Evolutionary conservation across 139 green algal species (phyloP), one percentile per base, ranked within the genome.

Genomic region (Tetradesmus obliquus): DNA sequence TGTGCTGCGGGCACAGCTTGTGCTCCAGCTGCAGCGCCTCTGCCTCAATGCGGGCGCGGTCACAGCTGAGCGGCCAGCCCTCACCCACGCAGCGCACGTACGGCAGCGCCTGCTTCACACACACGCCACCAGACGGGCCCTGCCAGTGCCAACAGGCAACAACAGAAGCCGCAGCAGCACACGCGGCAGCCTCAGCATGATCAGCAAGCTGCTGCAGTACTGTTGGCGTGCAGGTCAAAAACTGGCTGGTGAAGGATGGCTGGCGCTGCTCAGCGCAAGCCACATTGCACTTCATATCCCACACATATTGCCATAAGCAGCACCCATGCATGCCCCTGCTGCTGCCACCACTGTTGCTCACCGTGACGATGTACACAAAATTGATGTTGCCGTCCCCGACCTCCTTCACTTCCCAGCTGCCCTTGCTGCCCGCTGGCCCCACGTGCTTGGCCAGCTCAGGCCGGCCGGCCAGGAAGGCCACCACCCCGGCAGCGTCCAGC

Each of bases 371-470:
- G 94, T 97, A 99, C 69, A 99, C 98, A 93, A 98, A 99, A 94
- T 99, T 99, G 93, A 99, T 98, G 96, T 99, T 99, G 87, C 98
- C 98, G 91, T 99, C 98, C 1, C 97, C 98, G 2, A 99, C 96
- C 93, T 99, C 90, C 15, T 80, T 55, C 69, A 95, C 95, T 24
- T 55, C 86, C 94, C 94, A 97, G 86, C 86, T 88, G 51, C 86
- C 90, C 22, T 83, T 86, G 82, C 17, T 94, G 58, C 88, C 82
- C 0, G 89, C 32, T 45, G 93, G 93, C 1, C 96, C 96, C 85
- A 97, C 76, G 0, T 89, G 89, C n/a, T 82, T 69, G 6, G 91
- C 93, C 24, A 98, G 88, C 5, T 94, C 32, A 15, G 94, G 93
- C n/a, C 88, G 86, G 0, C 92, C 92, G 0, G 91, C 89, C 45